These are phyloP conservation scores for Odonthalia washingtoniensis DNA, from an alignment of 31 red algal species.

Conservation along the genomic window DNA sequence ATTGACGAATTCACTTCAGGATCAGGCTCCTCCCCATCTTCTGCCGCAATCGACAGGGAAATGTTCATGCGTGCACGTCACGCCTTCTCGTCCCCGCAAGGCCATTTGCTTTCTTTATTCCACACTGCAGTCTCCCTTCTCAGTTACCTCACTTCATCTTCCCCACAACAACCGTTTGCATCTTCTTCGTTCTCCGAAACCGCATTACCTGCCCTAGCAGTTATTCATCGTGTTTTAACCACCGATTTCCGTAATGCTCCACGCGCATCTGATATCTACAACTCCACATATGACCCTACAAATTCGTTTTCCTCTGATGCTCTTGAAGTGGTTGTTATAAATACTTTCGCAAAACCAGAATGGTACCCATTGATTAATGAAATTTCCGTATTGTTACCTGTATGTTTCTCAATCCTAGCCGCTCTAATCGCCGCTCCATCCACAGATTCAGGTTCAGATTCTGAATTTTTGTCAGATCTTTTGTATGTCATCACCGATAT, in stretches of 20 bases:
- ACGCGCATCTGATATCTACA: neutral
- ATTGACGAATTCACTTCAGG: slow-evolving; percentile 25
- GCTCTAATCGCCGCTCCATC: neutral
- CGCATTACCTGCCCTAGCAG: slow-evolving; percentile 19
- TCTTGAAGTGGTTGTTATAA: slow-evolving; percentile 41
- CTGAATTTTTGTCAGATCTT: slow-evolving; percentile 1
- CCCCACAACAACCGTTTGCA: neutral
- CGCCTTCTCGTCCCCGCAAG: neutral
- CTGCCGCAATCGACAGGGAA: slow-evolving; percentile 8
- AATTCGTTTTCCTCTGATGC: neutral
- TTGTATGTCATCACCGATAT: slow-evolving; percentile 33
- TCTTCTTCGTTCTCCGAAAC: neutral
- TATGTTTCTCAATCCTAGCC: neutral
- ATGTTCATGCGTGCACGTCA: slow-evolving; percentile 18
- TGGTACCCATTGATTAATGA: slow-evolving; percentile 20
- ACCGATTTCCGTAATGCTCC: slow-evolving; percentile 18
- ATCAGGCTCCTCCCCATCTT: neutral
- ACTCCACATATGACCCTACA: neutral
- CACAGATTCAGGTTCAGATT: neutral
- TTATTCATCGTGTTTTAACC: slow-evolving; percentile 14
- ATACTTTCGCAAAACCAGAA: slow-evolving; percentile 22
- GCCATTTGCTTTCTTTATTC: slow-evolving; percentile 9
- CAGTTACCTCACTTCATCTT: neutral
- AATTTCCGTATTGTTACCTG: slow-evolving; percentile 5
- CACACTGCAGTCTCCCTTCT: neutral